Evolutionary conservation across 75 land plant species (phyloP).

Genomic region (Cupressus sempervirens): DNA sequence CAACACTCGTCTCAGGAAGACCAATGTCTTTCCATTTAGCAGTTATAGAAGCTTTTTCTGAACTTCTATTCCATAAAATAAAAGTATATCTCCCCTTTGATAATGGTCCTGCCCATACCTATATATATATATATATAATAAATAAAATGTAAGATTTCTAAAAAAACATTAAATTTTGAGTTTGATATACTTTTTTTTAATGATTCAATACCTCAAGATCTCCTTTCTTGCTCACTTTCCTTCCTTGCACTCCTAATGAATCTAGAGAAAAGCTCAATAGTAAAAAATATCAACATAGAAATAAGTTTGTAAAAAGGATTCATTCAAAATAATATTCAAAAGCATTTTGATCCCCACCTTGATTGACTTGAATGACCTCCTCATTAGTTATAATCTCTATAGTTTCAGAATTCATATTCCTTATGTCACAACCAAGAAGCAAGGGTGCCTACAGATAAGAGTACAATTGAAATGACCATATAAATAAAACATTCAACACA

Average conservation of each 20-base stretch:
- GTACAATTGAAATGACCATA: not conserved
- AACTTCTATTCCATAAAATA: slow-evolving; percentile 61
- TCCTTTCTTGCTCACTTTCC: slow-evolving; percentile 45
- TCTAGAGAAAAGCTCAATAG: slow-evolving; percentile 17
- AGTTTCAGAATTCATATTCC: slow-evolving; percentile 50
- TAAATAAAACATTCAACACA: not conserved
- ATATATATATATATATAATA: slow-evolving; percentile 9
- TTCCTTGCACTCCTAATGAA: slow-evolving; percentile 70
- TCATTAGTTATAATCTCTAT: slow-evolving; percentile 47
- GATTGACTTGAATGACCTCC: slow-evolving; percentile 90
- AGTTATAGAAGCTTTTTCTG: slow-evolving; percentile 31
- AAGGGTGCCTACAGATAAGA: slow-evolving; percentile 72
- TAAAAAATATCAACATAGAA: not conserved
- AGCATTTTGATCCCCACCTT: slow-evolving; percentile 36
- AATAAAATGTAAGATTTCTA: too few relatives aligned
- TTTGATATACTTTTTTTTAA: too few relatives aligned
- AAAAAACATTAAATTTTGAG: too few relatives aligned
- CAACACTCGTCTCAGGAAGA: slow-evolving; percentile 21
- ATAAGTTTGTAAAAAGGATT: too few relatives aligned
- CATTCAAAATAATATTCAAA: not conserved
- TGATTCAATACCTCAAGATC: slow-evolving; percentile 38
- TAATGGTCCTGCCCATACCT: slow-evolving; percentile 87
- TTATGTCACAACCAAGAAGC: slow-evolving; percentile 83
- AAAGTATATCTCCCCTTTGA: slow-evolving; percentile 33
- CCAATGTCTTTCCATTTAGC: slow-evolving; percentile 67